Conservation (phyloP, 352 stramenopile genomes). For the Phytopythium litorale region DNA sequence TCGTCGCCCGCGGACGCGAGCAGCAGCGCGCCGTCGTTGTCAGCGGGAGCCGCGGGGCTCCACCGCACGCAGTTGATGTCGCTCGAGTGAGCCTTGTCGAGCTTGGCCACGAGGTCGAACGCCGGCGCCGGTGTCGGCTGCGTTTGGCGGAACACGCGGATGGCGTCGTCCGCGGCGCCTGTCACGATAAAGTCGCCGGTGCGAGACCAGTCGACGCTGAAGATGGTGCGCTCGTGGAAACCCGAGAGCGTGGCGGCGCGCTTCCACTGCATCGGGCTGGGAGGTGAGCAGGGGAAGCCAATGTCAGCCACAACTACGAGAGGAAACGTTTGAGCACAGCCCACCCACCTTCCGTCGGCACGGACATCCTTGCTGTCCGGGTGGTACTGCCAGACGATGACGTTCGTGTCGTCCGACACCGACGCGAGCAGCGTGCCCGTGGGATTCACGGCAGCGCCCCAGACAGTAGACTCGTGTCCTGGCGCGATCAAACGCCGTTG, state of each 20-base stretch:
- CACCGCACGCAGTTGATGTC: conserved; percentile 85
- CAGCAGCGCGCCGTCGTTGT: conserved; percentile 30
- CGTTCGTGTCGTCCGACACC: conserved; percentile 88
- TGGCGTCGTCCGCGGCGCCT: conserved; percentile 88
- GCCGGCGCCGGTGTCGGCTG: conserved; percentile 11
- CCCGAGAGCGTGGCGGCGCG: conserved; percentile 75
- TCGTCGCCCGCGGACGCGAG: conserved; percentile 70
- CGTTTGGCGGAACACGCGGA: conserved; percentile 83
- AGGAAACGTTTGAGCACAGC: neutral
- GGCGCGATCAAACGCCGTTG: neutral
- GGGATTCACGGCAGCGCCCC: conserved; percentile 85
- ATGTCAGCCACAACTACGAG: neutral
- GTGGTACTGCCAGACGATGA: conserved; percentile 93
- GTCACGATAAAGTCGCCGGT: conserved; percentile 87
- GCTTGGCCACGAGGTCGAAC: conserved; percentile 68
- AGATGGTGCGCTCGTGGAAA: conserved; percentile 89
- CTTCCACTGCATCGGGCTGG: conserved; percentile 75
- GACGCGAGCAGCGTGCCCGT: conserved; percentile 80
- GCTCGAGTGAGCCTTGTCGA: conserved; percentile 56
- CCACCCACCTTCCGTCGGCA: conserved; percentile 37
- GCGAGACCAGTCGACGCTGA: conserved; percentile 91
- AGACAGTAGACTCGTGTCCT: conserved; percentile 94
- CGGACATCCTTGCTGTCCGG: conserved; percentile 45
- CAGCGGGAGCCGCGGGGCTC: conserved; percentile 30
- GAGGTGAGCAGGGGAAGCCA: neutral